These are phyloP conservation scores for Aspergillus cavernicola DNA, from an alignment of 495 filamentous ascomycete genomes.

Conservation along the genomic window DNA sequence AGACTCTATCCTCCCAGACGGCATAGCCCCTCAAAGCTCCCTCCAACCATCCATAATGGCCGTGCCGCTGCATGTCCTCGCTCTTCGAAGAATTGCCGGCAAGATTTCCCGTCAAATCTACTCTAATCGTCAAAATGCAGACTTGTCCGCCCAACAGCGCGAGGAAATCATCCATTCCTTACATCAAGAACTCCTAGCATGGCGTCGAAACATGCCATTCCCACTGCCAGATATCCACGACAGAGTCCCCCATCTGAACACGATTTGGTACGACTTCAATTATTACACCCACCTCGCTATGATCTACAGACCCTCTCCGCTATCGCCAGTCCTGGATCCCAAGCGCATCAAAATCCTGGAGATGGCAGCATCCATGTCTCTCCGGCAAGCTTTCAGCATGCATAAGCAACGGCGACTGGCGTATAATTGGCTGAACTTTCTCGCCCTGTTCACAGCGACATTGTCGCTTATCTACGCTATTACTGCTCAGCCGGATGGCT, in stretches of 20 bases:
- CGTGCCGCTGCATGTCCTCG: slow-evolving; percentile 36
- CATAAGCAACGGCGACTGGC: too few relatives aligned
- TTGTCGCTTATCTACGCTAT: slow-evolving; percentile 38
- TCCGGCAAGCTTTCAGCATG: slow-evolving; percentile 34
- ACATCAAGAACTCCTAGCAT: slow-evolving; percentile 33
- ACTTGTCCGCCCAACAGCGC: slow-evolving; percentile 16
- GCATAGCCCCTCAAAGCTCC: slow-evolving; percentile 13
- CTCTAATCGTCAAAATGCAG: slow-evolving; percentile 12
- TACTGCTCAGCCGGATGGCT: slow-evolving; percentile 27
- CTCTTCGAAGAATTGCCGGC: slow-evolving; percentile 33
- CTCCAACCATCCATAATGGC: slow-evolving; percentile 34
- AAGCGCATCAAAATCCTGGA: slow-evolving; percentile 28
- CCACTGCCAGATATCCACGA: slow-evolving; percentile 34
- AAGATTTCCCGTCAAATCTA: slow-evolving; percentile 30
- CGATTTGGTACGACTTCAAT: slow-evolving; percentile 41
- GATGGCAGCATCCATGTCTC: slow-evolving; percentile 31
- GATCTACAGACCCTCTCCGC: slow-evolving; percentile 36
- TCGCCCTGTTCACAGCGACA: slow-evolving; percentile 32
- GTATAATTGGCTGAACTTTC: slow-evolving; percentile 41
- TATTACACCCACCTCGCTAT: slow-evolving; percentile 37
- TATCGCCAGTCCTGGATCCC: slow-evolving; percentile 27
- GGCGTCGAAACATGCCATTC: slow-evolving; percentile 41
- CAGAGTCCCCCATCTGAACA: slow-evolving; percentile 35
- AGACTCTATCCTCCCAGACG: slow-evolving; percentile 26
- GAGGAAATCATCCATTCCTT: slow-evolving; percentile 26